Percentiles rank a stretch among this genome's conserved stretches.
Evolutionary conservation across 176 grass and related monocot species (phyloP).

Genomic region (Elymus sibiricus): DNA sequence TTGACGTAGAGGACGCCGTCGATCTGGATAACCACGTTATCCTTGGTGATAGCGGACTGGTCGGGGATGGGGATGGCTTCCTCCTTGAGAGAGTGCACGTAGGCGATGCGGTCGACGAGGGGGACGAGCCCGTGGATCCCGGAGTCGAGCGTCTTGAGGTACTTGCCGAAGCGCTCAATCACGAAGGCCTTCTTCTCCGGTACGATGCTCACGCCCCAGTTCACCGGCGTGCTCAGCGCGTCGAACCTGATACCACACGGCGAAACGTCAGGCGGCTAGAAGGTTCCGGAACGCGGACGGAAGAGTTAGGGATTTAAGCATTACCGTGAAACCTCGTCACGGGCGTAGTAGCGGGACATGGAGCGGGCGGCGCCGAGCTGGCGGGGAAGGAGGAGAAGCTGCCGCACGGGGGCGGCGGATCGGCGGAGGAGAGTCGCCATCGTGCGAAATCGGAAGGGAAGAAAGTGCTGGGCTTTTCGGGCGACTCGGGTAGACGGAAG

Average conservation of each 20-base stretch:
- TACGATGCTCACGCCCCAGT: constrained; percentile 95
- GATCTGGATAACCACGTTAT: constrained; percentile 91
- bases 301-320: background rate
- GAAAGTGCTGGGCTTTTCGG: background rate
- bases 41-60: constrained; percentile 93
- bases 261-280: background rate
- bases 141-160: constrained; percentile 71
- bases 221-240: constrained; percentile 44
- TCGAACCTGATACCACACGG: constrained; percentile 36
- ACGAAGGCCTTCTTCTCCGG: constrained; percentile 95
- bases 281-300: background rate
- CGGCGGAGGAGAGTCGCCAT: constrained; percentile 42
- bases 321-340: constrained; percentile 51
- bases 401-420: background rate
- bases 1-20: constrained; percentile 92
- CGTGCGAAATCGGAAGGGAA: background rate
- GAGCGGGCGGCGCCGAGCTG: constrained; percentile 17
- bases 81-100: constrained; percentile 98
- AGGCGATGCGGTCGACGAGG: constrained; percentile 74
- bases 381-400: constrained; percentile 4
- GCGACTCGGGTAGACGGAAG: background rate
- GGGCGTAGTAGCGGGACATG: constrained; percentile 29
- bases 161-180: constrained; percentile 84
- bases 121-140: constrained; percentile 84
- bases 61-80: constrained; percentile 91